Evolutionary conservation across 2,329 filamentous ascomycete genomes (phyloP).

Genomic region (Penicillium glabrum): DNA sequence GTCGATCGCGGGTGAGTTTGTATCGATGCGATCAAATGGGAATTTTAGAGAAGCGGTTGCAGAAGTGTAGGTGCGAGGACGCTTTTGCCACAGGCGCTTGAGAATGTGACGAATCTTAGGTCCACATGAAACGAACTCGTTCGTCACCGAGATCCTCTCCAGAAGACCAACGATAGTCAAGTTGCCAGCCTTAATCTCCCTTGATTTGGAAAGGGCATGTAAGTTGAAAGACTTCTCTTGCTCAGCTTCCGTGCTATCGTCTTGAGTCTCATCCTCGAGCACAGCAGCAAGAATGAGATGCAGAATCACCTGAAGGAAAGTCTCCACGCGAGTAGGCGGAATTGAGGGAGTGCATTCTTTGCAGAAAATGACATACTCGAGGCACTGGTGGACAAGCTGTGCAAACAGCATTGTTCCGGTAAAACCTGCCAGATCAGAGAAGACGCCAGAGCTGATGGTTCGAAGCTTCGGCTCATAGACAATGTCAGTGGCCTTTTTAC

Average conservation of each 20-base stretch:
- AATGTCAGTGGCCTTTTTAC: slow-evolving; percentile 76
- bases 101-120: slow-evolving; percentile 82
- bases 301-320: slow-evolving; percentile 86
- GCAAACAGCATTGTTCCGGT: slow-evolving; percentile 83
- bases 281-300: slow-evolving; percentile 85
- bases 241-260: slow-evolving; percentile 52
- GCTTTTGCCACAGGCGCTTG: slow-evolving; percentile 79
- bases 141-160: slow-evolving; percentile 58
- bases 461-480: slow-evolving; percentile 87
- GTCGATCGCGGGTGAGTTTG: slow-evolving; percentile 72
- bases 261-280: slow-evolving; percentile 70
- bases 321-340: slow-evolving; percentile 79
- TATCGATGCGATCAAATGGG: slow-evolving; percentile 75
- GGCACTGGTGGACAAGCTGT: slow-evolving; percentile 83
- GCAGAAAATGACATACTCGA: slow-evolving; percentile 76
- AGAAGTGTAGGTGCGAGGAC: slow-evolving; percentile 68
- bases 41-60: slow-evolving; percentile 63
- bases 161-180: slow-evolving; percentile 55
- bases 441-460: slow-evolving; percentile 73
- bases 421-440: slow-evolving; percentile 73
- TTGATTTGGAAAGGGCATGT: slow-evolving; percentile 65
- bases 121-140: slow-evolving; percentile 78
- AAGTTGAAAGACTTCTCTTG: slow-evolving; percentile 67
- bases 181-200: slow-evolving; percentile 43
- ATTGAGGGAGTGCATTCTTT: slow-evolving; percentile 70